Percentiles rank a stretch among this genome's conserved stretches.
Conservation (phyloP, 306 rosid genomes). For the Gynostemma pentaphyllum region DNA sequence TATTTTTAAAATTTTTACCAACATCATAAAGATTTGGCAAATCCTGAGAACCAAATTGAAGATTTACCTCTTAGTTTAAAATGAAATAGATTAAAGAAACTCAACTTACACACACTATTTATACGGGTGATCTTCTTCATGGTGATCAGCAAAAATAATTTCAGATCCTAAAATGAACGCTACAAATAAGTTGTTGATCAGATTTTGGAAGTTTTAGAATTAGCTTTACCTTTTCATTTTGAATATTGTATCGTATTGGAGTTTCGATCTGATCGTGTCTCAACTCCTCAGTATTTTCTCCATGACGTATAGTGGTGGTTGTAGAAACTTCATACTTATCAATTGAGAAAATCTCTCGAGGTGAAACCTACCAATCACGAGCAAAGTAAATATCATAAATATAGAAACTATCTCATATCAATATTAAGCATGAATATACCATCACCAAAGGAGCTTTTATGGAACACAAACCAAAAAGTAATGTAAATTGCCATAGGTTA, state of each 20-base stretch:
- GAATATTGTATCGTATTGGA: constrained; percentile 26
- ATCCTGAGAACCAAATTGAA: constrained; percentile 32
- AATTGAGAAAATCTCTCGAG: constrained; percentile 56
- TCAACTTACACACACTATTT: background rate
- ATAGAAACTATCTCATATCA: constrained; percentile 1
- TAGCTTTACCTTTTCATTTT: constrained; percentile 42
- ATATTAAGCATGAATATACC: background rate
- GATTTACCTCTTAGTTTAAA: constrained; percentile 6
- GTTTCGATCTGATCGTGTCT: constrained; percentile 33
- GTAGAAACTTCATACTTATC: constrained; percentile 55
- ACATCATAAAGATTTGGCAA: constrained; percentile 22
- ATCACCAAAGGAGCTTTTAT: background rate
- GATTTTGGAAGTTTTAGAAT: constrained; percentile 2
- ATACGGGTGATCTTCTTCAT: background rate
- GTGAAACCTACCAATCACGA: constrained; percentile 51
- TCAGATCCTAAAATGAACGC: background rate
- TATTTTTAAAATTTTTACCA: constrained; percentile 24
- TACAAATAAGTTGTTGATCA: background rate
- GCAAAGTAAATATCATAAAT: constrained; percentile 1
- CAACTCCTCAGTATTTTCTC: constrained; percentile 41
- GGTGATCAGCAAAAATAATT: background rate
- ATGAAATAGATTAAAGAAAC: background rate
- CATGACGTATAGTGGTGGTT: constrained; percentile 31
- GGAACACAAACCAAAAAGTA: constrained; percentile 2
- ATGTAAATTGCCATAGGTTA: background rate